phyloP scores from a whole-genome alignment of 2,329 filamentous ascomycete genomes.

The Colletotrichum sp. region DNA sequence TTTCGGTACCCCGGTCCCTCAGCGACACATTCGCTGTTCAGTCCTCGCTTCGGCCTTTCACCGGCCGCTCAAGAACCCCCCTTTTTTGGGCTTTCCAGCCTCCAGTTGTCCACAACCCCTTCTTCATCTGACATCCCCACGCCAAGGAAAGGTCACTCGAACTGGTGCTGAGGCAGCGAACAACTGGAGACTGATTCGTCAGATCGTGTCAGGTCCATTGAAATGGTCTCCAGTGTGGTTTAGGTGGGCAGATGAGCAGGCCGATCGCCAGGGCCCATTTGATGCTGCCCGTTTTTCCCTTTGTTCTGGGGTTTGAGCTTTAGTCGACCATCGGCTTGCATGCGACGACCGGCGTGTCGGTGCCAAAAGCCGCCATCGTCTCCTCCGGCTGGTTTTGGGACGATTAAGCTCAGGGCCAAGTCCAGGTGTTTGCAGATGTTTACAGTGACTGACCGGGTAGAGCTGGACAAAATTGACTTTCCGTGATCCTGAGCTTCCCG shows the following conservation, averaged over 20 bases:
- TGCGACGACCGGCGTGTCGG: background rate
- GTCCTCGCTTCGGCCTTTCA: conserved; percentile 15
- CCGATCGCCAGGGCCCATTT: background rate
- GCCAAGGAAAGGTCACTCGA: conserved; percentile 7
- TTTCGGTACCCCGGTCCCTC: background rate
- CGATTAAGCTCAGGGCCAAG: conserved; percentile 16
- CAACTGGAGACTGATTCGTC: background rate
- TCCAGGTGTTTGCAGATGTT: background rate
- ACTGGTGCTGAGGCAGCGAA: background rate
- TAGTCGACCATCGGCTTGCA: background rate
- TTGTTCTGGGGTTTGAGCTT: background rate
- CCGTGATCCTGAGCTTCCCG: background rate
- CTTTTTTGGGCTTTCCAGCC: background rate
- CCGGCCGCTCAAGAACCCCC: conserved; percentile 1
- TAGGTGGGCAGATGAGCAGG: background rate
- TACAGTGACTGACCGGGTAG: background rate
- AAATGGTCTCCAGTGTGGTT: background rate
- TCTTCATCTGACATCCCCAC: conserved; percentile 19
- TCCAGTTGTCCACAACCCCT: background rate
- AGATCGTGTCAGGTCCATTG: background rate
- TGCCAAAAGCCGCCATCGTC: background rate
- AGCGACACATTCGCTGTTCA: background rate
- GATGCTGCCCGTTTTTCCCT: background rate
- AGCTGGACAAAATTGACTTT: conserved; percentile 11
- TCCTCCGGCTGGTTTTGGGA: background rate